Percentiles rank a stretch among this genome's conserved stretches.
Evolutionary conservation across 2,329 filamentous ascomycete genomes (phyloP).

Genomic region (Ceratocystis lukuohia): DNA sequence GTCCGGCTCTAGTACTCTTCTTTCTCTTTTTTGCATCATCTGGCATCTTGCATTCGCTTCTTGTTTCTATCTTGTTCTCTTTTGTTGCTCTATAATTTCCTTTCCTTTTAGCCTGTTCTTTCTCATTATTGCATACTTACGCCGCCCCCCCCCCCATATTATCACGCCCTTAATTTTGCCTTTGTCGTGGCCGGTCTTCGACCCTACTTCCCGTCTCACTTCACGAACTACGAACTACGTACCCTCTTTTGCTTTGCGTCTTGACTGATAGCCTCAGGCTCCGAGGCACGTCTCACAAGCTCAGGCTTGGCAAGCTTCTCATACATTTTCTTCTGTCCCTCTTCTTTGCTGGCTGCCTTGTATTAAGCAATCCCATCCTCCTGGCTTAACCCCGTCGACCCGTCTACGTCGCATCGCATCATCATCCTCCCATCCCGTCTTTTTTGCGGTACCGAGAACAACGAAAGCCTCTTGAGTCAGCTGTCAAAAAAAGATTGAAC

Average conservation of each 20-base stretch:
- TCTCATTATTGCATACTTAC: background rate
- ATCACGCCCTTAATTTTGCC: background rate
- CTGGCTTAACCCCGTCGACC: background rate
- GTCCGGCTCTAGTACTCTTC: background rate
- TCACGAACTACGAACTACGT: background rate
- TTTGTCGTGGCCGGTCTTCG: conserved; percentile 1
- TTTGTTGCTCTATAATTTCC: conserved; percentile 6
- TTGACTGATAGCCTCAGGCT: background rate
- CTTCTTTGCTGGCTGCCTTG: background rate
- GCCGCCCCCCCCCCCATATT: background rate
- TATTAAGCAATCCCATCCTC: background rate
- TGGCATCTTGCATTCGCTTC: conserved; percentile 14
- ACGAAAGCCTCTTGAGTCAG: background rate
- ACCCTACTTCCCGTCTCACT: background rate
- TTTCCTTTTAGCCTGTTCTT: background rate
- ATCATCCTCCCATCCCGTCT: background rate
- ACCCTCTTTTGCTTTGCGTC: no score
- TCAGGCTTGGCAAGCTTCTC: background rate
- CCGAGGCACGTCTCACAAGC: background rate
- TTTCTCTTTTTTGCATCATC: background rate
- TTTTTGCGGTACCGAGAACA: background rate
- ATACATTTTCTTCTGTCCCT: background rate
- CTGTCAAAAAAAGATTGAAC: background rate
- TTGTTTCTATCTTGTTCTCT: conserved; percentile 15
- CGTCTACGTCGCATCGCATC: background rate